Percentiles rank a stretch among this genome's conserved stretches.
Evolutionary conservation across 2,329 filamentous ascomycete genomes (phyloP).

Genomic region (Phyllosticta paracitricarpa): DNA sequence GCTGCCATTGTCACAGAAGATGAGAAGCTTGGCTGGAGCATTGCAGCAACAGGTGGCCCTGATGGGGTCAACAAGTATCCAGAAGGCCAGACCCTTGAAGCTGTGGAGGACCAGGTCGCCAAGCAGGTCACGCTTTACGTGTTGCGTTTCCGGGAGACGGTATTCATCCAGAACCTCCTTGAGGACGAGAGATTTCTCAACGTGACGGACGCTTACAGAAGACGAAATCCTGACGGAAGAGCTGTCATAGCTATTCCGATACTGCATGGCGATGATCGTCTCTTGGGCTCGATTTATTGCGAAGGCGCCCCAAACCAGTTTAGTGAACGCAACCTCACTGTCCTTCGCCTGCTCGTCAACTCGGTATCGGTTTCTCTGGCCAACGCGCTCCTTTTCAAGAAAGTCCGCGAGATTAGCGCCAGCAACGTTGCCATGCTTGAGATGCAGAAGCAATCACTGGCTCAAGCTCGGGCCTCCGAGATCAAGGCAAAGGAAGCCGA

Average conservation of each 20-base stretch:
- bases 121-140: slow-evolving; percentile 70
- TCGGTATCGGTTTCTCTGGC: slow-evolving; percentile 60
- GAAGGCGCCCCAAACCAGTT: slow-evolving; percentile 67
- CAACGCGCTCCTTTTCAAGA: slow-evolving; percentile 54
- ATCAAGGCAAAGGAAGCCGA: slow-evolving; percentile 68
- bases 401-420: slow-evolving; percentile 66
- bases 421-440: slow-evolving; percentile 70
- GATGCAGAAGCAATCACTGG: slow-evolving; percentile 63
- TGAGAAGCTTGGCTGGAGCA: slow-evolving; percentile 54
- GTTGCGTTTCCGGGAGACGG: slow-evolving; percentile 63
- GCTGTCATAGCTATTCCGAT: slow-evolving; percentile 75
- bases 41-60: slow-evolving; percentile 64
- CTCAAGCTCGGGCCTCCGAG: slow-evolving; percentile 62
- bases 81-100: slow-evolving; percentile 53
- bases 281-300: slow-evolving; percentile 66
- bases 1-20: slow-evolving; percentile 68
- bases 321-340: slow-evolving; percentile 53
- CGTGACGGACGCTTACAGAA: slow-evolving; percentile 58
- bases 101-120: slow-evolving; percentile 56
- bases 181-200: slow-evolving; percentile 71
- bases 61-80: slow-evolving; percentile 61
- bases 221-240: slow-evolving; percentile 58
- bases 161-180: slow-evolving; percentile 64
- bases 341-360: slow-evolving; percentile 59
- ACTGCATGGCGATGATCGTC: slow-evolving; percentile 57